These are phyloP conservation scores for Leishmania amazonensis DNA, from an alignment of 208 protist species.

Conservation along the genomic window DNA sequence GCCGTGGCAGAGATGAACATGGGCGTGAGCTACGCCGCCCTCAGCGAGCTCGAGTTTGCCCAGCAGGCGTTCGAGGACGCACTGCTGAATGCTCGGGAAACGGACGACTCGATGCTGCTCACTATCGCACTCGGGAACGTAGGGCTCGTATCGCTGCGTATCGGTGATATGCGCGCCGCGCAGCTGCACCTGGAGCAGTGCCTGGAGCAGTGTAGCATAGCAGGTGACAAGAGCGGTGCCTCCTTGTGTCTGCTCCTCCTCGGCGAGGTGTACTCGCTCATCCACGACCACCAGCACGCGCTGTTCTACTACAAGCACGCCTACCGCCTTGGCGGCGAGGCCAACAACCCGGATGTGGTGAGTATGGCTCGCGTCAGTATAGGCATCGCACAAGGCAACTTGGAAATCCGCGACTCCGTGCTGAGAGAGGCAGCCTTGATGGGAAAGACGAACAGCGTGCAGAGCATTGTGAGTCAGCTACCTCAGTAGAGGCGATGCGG, in stretches of 20 bases:
- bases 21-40: slow-evolving; percentile 79
- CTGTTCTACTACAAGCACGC: slow-evolving; percentile 92
- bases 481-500: slow-evolving; percentile 29
- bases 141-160: slow-evolving; percentile 70
- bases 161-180: slow-evolving; percentile 79
- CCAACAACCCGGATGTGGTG: slow-evolving; percentile 64
- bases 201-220: slow-evolving; percentile 83
- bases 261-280: slow-evolving; percentile 84
- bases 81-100: slow-evolving; percentile 57
- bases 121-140: slow-evolving; percentile 87
- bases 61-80: slow-evolving; percentile 79
- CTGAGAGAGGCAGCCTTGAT: slow-evolving; percentile 60
- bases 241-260: slow-evolving; percentile 85
- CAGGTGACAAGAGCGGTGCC: slow-evolving; percentile 82
- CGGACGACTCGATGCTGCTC: slow-evolving; percentile 68
- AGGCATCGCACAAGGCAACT: slow-evolving; percentile 75
- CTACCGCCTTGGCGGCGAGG: slow-evolving; percentile 83
- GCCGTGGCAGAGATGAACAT: slow-evolving; percentile 90
- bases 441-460: slow-evolving; percentile 59
- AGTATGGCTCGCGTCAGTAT: slow-evolving; percentile 82
- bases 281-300: slow-evolving; percentile 85
- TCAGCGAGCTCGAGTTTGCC: slow-evolving; percentile 84
- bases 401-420: slow-evolving; percentile 63
- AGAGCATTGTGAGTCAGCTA: slow-evolving; percentile 58
- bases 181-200: slow-evolving; percentile 82